These are phyloP conservation scores for Apophysomyces variabilis DNA, from an alignment of 371 early-diverging fungal genomes.

Conservation along the genomic window DNA sequence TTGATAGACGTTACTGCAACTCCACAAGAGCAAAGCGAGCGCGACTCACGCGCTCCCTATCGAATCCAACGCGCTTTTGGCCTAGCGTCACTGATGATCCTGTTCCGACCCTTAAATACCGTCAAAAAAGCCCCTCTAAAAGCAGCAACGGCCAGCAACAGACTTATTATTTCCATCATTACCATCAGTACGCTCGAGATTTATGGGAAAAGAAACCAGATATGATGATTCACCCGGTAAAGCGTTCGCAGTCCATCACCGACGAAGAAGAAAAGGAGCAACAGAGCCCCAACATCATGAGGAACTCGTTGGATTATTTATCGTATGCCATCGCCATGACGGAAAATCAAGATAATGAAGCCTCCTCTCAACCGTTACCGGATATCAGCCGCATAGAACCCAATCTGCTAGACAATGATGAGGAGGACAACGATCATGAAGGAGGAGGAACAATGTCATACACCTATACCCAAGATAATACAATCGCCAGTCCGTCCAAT, in stretches of 20 bases:
- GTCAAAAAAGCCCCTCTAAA: neutral
- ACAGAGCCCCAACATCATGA: constrained; percentile 1
- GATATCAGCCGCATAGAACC: constrained; percentile 31
- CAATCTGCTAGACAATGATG: constrained; percentile 27
- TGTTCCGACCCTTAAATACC: neutral
- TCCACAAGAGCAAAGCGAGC: constrained; percentile 20
- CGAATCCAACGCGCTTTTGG: constrained; percentile 21
- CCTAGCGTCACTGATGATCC: neutral
- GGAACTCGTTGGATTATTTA: constrained; percentile 35
- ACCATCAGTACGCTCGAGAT: constrained; percentile 6
- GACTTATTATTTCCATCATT: constrained; percentile 10
- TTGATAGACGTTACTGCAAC: constrained; percentile 29
- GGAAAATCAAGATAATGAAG: constrained; percentile 17
- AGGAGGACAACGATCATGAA: neutral
- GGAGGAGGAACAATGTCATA: neutral
- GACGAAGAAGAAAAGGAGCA: constrained; percentile 7
- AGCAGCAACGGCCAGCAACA: neutral
- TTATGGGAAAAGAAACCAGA: constrained; percentile 4
- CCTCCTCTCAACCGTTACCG: constrained; percentile 33
- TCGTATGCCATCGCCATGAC: constrained; percentile 49
- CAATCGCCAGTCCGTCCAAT: neutral
- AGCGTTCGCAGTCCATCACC: neutral
- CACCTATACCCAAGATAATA: neutral
- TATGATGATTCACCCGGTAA: neutral
- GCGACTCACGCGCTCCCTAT: constrained; percentile 27